Percentiles rank a stretch among this genome's conserved stretches.
Evolutionary conservation across 352 stramenopile species (phyloP).

Genomic region (Globisporangium iwayamae): DNA sequence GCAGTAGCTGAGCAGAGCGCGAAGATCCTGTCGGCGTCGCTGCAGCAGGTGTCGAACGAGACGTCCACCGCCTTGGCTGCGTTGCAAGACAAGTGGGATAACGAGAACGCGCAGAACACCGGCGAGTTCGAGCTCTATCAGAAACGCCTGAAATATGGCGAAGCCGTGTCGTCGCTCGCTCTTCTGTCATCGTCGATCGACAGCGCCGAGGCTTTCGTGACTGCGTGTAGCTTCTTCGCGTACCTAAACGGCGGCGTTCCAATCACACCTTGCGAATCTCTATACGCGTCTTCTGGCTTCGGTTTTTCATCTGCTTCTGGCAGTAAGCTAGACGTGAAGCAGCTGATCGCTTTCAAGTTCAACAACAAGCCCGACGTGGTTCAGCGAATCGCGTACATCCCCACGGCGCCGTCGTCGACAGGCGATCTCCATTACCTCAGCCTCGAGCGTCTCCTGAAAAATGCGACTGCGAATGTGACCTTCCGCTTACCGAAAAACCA

Average conservation of each 20-base stretch:
- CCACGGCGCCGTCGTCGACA: neutral
- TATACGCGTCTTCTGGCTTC: neutral
- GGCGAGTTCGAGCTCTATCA: constrained; percentile 1
- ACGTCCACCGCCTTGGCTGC: neutral
- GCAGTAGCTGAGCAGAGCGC: constrained; percentile 3
- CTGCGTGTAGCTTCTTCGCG: neutral
- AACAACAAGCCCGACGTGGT: constrained; percentile 4
- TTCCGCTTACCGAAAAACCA: neutral
- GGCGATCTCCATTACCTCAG: constrained; percentile 1
- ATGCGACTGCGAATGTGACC: neutral
- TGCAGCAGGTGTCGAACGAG: neutral
- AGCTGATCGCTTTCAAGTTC: constrained; percentile 4
- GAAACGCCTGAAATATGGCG: neutral
- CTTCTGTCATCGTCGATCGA: neutral
- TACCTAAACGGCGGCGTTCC: neutral
- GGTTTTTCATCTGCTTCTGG: neutral
- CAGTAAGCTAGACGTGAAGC: neutral
- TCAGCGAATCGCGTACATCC: constrained; percentile 5
- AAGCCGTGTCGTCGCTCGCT: neutral
- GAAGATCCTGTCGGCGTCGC: neutral
- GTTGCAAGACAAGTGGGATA: neutral
- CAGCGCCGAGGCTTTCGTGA: neutral
- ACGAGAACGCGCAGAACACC: neutral
- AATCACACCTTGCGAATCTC: neutral
- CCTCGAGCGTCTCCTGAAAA: neutral